Evolutionary conservation across 2,329 filamentous ascomycete genomes (phyloP), one percentile per base, ranked within the genome.

Genomic region (Fusarium robinianum): DNA sequence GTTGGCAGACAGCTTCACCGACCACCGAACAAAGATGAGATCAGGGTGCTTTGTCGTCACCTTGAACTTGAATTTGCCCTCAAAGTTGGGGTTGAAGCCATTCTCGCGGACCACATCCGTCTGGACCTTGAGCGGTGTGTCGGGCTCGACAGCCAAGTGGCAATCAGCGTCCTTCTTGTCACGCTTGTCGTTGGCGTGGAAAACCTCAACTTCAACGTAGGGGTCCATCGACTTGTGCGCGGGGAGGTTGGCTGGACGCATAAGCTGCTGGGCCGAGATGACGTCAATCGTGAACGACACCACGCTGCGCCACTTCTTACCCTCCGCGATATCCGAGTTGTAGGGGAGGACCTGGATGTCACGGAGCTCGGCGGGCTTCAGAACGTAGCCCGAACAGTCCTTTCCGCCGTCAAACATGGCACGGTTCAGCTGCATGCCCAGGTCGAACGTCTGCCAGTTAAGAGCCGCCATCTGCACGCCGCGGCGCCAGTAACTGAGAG

Each of bases 401-500:
- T 80, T 85, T 29, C 90, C 89, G 45, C 89, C 88, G 32, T 90
- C 87, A 65, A 96, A 99, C 94, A 99, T 97, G 62, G 94, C 94
- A 57, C 94, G 88, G 66, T 97, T 97, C 67, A 97, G 79, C 65
- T 97, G 92, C 81, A 96, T 94, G 31, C 91, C 90, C 12, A 95
- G 78, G 64, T 97, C 94, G 63, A 95, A 96, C 0, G 91, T 97
- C 70, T 99, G 94, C 92, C 94, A 97, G 70, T 99, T 99, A 51
- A 97, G 77, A 1, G 94, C 94, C 10, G 88, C 90, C 92, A 99
- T 97, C 70, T 99, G 94, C 12, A 96, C 94, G 21, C 94, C 94
- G 29, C 90, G 85, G 37, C 92, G 85, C 94, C 94, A 99, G 65
- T 94, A 95, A 51, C 86, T 84, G 53, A 96, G 80, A 1, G 94